Evolutionary conservation across 805 yeast species (phyloP).

Genomic region (Ogataea allantospora): DNA sequence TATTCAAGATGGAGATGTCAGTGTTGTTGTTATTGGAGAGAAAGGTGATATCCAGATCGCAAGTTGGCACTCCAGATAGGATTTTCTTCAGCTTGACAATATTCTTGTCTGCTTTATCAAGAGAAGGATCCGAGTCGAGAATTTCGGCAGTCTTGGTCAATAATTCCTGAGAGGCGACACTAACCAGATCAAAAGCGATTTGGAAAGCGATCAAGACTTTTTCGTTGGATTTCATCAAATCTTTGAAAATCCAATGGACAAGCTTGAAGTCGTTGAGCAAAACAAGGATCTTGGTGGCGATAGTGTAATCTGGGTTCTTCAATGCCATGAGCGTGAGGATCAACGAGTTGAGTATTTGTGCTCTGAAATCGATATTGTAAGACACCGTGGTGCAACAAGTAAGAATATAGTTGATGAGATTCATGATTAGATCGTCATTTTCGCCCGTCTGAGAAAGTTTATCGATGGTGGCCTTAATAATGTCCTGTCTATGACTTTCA

Average conservation of each 20-base stretch:
- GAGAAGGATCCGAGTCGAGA: slow-evolving; percentile 32
- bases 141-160: slow-evolving; percentile 53
- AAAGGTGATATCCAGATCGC: slow-evolving; percentile 89
- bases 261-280: slow-evolving; percentile 76
- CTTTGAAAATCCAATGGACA: slow-evolving; percentile 67
- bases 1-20: slow-evolving; percentile 76
- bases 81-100: slow-evolving; percentile 57
- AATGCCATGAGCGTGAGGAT: slow-evolving; percentile 58
- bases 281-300: slow-evolving; percentile 81
- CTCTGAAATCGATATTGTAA: slow-evolving; percentile 63
- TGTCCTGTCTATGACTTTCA: slow-evolving; percentile 84
- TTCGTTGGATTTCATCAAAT: slow-evolving; percentile 43
- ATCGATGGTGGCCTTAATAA: slow-evolving; percentile 59
- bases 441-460: slow-evolving; percentile 34
- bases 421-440: slow-evolving; percentile 52
- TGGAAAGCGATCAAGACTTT: slow-evolving; percentile 72
- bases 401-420: slow-evolving; percentile 69
- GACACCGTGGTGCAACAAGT: slow-evolving; percentile 70
- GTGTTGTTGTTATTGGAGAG: slow-evolving; percentile 83
- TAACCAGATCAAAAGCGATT: slow-evolving; percentile 92
- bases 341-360: slow-evolving; percentile 58
- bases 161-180: slow-evolving; percentile 87
- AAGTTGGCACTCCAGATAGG: slow-evolving; percentile 88
- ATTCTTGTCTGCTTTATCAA: slow-evolving; percentile 29
- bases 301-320: slow-evolving; percentile 73